Percentiles rank a stretch among this genome's conserved stretches.
These are phyloP conservation scores for Gossypium raimondii DNA, from an alignment of 345 rosid genomes.

Conservation along the genomic window DNA sequence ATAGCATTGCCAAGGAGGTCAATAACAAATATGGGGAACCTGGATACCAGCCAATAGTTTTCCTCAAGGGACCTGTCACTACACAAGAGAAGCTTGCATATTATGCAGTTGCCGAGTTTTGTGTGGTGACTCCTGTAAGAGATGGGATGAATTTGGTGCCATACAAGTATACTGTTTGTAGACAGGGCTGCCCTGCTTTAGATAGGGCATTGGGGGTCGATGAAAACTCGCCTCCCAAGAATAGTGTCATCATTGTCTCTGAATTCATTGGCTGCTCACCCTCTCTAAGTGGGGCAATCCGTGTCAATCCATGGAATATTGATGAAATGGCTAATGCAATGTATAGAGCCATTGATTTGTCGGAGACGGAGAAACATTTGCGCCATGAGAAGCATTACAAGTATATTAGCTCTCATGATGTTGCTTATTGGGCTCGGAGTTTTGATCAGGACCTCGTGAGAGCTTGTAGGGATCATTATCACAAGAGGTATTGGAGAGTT, in stretches of 20 bases:
- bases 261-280: conserved; percentile 93
- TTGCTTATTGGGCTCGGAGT: conserved; percentile 75
- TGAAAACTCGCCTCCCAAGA: conserved; percentile 27
- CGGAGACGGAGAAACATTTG: conserved; percentile 49
- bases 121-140: conserved; percentile 72
- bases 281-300: conserved; percentile 78
- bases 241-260: conserved; percentile 69
- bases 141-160: conserved; percentile 93
- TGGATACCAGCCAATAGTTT: conserved; percentile 64
- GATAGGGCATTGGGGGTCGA: conserved; percentile 50
- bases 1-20: conserved; percentile 38
- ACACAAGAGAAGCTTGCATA: conserved; percentile 64
- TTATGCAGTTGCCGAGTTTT: conserved; percentile 66
- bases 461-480: conserved; percentile 65
- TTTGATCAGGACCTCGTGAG: conserved; percentile 69
- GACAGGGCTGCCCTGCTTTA: conserved; percentile 64
- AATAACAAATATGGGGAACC: conserved; percentile 47
- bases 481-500: conserved; percentile 68
- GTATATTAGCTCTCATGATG: conserved; percentile 78
- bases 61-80: conserved; percentile 45
- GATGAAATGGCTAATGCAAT: conserved; percentile 61
- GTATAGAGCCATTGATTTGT: conserved; percentile 43
- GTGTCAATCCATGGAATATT: conserved; percentile 83
- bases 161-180: conserved; percentile 65
- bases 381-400: conserved; percentile 82